phyloP scores from a whole-genome alignment of 169 alveolate genomes.

The Eimeria falciformis region DNA sequence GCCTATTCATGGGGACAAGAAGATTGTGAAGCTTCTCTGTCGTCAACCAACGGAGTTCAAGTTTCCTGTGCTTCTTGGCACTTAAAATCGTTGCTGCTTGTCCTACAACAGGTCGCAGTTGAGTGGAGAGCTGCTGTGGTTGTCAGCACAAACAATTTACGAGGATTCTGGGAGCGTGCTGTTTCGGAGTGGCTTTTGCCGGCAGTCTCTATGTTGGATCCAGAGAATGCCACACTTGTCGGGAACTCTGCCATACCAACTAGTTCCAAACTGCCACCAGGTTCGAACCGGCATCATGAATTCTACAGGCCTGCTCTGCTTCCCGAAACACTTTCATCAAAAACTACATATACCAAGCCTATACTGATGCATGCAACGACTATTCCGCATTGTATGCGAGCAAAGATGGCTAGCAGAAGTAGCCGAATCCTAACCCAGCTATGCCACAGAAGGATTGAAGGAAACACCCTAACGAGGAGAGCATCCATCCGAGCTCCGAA shows the following conservation, averaged over 20 bases:
- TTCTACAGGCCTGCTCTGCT: not conserved
- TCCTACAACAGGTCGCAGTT: not conserved
- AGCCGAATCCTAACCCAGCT: not conserved
- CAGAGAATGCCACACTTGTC: not conserved
- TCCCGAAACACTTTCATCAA: not conserved
- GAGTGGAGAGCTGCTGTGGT: constrained; percentile 58
- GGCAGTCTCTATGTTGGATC: not conserved
- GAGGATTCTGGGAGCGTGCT: constrained; percentile 31
- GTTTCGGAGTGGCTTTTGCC: constrained; percentile 58
- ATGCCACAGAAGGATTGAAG: too few species aligned
- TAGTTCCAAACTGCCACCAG: not conserved
- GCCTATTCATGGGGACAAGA: not conserved
- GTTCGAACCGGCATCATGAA: not conserved
- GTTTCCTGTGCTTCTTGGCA: constrained; percentile 41
- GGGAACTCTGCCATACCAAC: not conserved
- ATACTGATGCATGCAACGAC: not conserved
- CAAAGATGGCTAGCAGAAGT: not conserved
- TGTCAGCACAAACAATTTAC: not conserved
- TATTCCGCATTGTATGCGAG: not conserved
- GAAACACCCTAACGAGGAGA: not conserved
- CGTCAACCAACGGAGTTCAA: not conserved
- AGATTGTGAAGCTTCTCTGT: not conserved
- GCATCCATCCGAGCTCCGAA: not conserved
- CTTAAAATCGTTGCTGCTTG: not conserved
- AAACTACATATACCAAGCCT: not conserved